Evolutionary conservation across 805 yeast genomes (phyloP).

Genomic region (Clavispora santaluciae): DNA sequence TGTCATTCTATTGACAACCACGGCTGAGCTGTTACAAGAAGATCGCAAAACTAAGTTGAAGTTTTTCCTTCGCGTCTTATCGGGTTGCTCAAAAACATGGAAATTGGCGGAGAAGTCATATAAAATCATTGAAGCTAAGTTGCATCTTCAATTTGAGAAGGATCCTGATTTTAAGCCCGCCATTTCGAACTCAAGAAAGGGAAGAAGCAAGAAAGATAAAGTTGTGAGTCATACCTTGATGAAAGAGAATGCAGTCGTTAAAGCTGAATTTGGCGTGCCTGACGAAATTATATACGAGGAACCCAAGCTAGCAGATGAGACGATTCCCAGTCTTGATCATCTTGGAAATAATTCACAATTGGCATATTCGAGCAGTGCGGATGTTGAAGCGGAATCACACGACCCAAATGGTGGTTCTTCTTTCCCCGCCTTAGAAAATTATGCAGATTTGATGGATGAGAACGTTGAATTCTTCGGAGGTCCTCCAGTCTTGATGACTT

Average conservation of each 20-base stretch:
- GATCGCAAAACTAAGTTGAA: constrained; percentile 26
- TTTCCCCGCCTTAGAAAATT: not conserved
- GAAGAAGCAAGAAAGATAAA: not conserved
- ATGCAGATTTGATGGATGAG: constrained; percentile 12
- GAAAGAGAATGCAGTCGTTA: not conserved
- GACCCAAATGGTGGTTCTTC: not conserved
- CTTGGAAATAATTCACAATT: not conserved
- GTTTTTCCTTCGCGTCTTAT: constrained; percentile 37
- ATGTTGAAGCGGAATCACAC: not conserved
- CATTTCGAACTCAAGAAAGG: not conserved
- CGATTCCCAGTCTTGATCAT: not conserved
- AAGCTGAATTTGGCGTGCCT: not conserved
- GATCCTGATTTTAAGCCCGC: constrained; percentile 9
- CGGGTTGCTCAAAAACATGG: constrained; percentile 44
- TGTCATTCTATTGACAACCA: constrained; percentile 33
- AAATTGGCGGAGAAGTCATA: constrained; percentile 43
- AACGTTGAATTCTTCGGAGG: constrained; percentile 44
- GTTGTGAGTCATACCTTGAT: not conserved
- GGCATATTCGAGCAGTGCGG: no score
- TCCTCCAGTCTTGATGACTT: constrained; percentile 49
- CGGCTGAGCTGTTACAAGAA: constrained; percentile 21
- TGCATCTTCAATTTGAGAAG: constrained; percentile 18
- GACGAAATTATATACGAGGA: not conserved
- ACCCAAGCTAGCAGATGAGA: not conserved
- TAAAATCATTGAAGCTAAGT: constrained; percentile 33